These are phyloP conservation scores for Sophora flavescens DNA, from an alignment of 306 rosid genomes.

Conservation along the genomic window DNA sequence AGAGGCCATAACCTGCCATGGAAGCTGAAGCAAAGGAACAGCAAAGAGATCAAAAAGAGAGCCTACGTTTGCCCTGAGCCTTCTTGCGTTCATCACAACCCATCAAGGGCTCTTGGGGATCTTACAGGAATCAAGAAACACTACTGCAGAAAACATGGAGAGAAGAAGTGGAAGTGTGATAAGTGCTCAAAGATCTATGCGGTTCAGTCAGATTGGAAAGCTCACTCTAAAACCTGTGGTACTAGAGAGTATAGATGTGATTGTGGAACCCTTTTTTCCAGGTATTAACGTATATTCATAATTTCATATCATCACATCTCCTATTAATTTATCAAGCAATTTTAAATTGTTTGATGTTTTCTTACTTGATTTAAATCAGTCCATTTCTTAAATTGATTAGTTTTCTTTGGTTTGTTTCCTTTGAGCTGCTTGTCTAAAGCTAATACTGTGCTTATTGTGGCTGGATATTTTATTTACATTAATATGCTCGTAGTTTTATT, in stretches of 20 bases:
- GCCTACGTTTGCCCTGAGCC: slow-evolving; percentile 98
- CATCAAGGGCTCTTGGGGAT: slow-evolving; percentile 95
- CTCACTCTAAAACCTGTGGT: slow-evolving; percentile 97
- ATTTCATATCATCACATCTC: no score
- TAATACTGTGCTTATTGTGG: no score
- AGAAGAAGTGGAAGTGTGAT: slow-evolving; percentile 98
- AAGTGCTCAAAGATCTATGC: slow-evolving; percentile 96
- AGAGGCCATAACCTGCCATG: slow-evolving; percentile 96
- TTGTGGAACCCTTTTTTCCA: slow-evolving; percentile 97
- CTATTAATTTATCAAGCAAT: no score
- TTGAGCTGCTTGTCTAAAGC: no score
- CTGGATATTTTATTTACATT: no score
- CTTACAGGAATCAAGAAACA: slow-evolving; percentile 97
- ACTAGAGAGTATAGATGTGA: slow-evolving; percentile 97
- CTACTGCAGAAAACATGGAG: slow-evolving; percentile 93
- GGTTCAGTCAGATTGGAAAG: slow-evolving; percentile 98
- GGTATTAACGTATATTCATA: slow-evolving; percentile 52
- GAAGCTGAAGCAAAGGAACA: slow-evolving; percentile 91
- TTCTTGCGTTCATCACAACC: slow-evolving; percentile 93
- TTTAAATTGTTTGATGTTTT: not conserved
- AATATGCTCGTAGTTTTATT: no score
- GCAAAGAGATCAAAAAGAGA: slow-evolving; percentile 79
- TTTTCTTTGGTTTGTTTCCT: no score
- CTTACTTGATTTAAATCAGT: not conserved
- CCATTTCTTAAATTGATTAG: no score